A percentile compares a stretch with the other conserved stretches of the same genome.
Conservation (phyloP, 164 flowering plant species). For the Umbilicus rupestris region DNA sequence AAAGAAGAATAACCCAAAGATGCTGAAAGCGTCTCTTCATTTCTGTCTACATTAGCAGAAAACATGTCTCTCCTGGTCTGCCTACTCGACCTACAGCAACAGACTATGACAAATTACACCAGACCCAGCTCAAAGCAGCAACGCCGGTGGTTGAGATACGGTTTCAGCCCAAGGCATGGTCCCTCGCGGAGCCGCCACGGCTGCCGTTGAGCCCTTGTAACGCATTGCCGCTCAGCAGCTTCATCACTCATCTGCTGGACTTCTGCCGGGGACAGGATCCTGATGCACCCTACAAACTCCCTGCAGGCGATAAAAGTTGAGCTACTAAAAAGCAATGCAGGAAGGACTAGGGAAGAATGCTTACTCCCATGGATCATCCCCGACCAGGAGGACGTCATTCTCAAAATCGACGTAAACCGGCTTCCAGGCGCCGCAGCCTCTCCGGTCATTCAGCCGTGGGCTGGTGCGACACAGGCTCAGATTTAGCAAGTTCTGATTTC, state of each 20-base stretch:
- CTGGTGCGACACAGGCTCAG: neutral
- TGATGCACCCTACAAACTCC: conserved; percentile 87
- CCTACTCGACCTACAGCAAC: neutral
- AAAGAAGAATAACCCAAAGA: no score
- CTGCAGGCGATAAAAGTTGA: no score
- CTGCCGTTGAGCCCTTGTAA: conserved; percentile 23
- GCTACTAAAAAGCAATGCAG: no score
- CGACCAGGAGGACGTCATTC: conserved; percentile 92
- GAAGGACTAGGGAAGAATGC: no score
- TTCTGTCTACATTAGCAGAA: neutral
- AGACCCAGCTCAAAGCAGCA: neutral
- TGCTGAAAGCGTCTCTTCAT: no score
- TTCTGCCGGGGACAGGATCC: conserved; percentile 91
- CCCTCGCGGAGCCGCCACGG: conserved; percentile 9
- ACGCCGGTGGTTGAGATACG: no score
- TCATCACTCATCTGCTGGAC: conserved; percentile 97
- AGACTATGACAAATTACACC: neutral
- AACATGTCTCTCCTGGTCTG: neutral
- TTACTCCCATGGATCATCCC: conserved; percentile 99
- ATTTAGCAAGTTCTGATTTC: conserved; percentile 16
- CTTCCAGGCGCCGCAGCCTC: conserved; percentile 80
- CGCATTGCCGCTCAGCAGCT: conserved; percentile 46
- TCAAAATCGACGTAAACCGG: conserved; percentile 90
- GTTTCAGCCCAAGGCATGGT: neutral
- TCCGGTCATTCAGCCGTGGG: conserved; percentile 42